Evolutionary conservation across 106 monocot species (phyloP), one percentile per base, ranked within the genome.

Genomic region (Dioscorea alata): DNA sequence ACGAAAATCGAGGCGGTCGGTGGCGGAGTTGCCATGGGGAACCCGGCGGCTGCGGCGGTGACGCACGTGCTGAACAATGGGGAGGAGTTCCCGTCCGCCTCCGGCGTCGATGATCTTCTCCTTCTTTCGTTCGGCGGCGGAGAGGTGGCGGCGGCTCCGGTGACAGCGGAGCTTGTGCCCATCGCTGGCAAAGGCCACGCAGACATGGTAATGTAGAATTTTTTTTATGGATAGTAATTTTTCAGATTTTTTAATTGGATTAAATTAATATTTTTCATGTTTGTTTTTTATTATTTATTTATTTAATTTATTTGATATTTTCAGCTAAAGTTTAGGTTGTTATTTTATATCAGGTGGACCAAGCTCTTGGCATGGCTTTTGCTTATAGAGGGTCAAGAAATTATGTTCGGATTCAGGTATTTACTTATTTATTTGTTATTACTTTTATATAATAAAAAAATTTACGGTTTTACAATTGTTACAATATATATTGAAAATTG

Each of bases 51-150:
- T 5, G 80, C 84, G 16, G 95, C 91, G 2, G 80, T 95, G 52
- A 91, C 95, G 23, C 95, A 95, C 75, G 95, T 95, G 31, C 88
- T 95, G 20, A 91, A 95, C 73, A 95, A 95, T 86, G 81, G 77
- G 76, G 72, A 73, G 69, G 95, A 95, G 76, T 95, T 91, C 78
- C 95, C 95, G 0, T 74, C 82, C 33, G 88, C 77, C 28, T 52
- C 71, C 32, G 75, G 81, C 49, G 73, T 88, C 23, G 83, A 84
- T n/a, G 91, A 95, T 50, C 77, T 94, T 31, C 69, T 90, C 16
- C 88, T 94, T 17, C 33, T 90, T 16, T 90, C 94, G 4, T 63
- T 94, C 15, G 90, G 87, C 10, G 59, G 76, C 60, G 81, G 80
- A 0, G 77, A 63, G 65, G 23, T 70, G 25, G 34, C 34, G 34